These are phyloP conservation scores for Trichodelitschia bisporula DNA, from an alignment of 495 filamentous ascomycete genomes.

Conservation along the genomic window DNA sequence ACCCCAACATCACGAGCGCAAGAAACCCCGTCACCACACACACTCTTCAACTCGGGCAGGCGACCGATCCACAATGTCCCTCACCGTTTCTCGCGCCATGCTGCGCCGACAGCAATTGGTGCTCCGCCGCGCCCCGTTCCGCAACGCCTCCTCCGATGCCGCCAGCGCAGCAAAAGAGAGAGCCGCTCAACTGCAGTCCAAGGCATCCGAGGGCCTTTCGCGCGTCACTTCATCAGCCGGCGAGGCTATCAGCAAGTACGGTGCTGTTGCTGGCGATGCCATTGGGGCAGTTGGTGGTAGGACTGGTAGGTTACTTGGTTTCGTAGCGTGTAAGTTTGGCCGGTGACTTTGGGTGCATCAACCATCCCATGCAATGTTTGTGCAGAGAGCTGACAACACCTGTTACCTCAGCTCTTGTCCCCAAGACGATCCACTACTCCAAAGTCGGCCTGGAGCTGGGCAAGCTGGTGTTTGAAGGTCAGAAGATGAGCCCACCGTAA, in stretches of 20 bases:
- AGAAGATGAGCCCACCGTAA: slow-evolving; percentile 89
- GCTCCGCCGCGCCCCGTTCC: slow-evolving; percentile 27
- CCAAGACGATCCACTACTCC: slow-evolving; percentile 71
- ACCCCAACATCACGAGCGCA: no score
- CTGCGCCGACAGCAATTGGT: slow-evolving; percentile 34
- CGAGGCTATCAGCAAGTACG: slow-evolving; percentile 44
- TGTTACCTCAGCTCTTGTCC: slow-evolving; percentile 43
- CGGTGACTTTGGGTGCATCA: not conserved
- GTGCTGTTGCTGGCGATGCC: slow-evolving; percentile 33
- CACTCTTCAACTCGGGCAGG: no score
- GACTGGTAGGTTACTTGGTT: slow-evolving; percentile 54
- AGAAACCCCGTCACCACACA: no score
- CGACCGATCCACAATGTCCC: slow-evolving; percentile 23
- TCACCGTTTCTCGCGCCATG: slow-evolving; percentile 27
- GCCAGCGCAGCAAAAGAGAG: slow-evolving; percentile 34
- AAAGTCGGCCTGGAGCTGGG: slow-evolving; percentile 67
- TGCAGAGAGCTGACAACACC: slow-evolving; percentile 11
- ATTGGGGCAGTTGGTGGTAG: slow-evolving; percentile 62
- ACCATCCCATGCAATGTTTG: slow-evolving; percentile 1
- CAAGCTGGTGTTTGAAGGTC: slow-evolving; percentile 66
- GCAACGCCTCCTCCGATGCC: slow-evolving; percentile 40
- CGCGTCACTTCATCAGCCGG: slow-evolving; percentile 60
- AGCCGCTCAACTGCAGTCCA: slow-evolving; percentile 38
- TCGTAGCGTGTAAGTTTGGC: slow-evolving; percentile 48
- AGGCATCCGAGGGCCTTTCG: slow-evolving; percentile 69